phyloP scores from a whole-genome alignment of 148 eudicot genomes.

The Silene latifolia region DNA sequence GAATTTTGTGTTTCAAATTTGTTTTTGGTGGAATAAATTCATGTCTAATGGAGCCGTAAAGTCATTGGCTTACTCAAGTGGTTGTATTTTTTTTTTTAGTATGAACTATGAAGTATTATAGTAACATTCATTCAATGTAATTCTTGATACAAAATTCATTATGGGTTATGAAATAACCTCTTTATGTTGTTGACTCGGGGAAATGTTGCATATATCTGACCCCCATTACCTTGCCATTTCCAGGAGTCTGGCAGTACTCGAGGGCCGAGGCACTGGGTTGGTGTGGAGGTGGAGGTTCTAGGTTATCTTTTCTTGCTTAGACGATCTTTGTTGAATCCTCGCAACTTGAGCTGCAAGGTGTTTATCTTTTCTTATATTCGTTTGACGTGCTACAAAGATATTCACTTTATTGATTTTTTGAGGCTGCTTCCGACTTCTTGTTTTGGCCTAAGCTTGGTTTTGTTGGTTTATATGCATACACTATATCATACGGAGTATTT shows the following conservation, averaged over 20 bases:
- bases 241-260: background rate
- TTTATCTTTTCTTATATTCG: background rate
- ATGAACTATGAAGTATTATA: no score
- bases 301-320: background rate
- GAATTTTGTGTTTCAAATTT: no score
- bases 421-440: background rate
- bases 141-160: background rate
- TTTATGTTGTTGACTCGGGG: background rate
- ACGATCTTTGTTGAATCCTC: background rate
- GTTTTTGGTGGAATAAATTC: background rate
- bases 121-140: background rate
- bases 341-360: background rate
- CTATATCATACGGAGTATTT: background rate
- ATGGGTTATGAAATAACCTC: background rate
- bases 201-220: background rate
- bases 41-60: background rate
- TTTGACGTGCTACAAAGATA: background rate
- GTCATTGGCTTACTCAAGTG: background rate
- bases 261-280: background rate
- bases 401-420: background rate
- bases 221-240: background rate
- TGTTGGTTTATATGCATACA: background rate
- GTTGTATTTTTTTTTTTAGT: background rate
- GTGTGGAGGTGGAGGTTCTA: background rate
- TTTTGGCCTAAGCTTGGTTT: background rate